Base-by-base conservation (phyloP, 495 filamentous ascomycete genomes). In the Xylaria longipes region DNA sequence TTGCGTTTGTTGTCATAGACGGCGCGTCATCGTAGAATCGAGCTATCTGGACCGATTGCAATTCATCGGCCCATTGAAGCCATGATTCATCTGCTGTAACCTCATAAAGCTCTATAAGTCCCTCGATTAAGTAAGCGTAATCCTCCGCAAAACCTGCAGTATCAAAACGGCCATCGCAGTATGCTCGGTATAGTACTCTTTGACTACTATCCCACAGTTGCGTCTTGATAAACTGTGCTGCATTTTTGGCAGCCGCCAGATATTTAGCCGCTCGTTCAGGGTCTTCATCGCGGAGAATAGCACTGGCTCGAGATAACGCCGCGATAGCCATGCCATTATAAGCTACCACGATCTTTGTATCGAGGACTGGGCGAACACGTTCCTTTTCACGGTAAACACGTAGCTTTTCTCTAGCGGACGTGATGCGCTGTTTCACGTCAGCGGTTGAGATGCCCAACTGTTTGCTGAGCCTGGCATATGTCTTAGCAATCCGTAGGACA, bases 251-350 rank as follows among this genome's bases (percentile, higher is more conserved):
- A 31, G 88, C 87, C 17, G 84, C 78, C 14, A 88, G 81, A 73
- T 91, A 97, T 52, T 41, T 73, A 52, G 57, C 60, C 0, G 90
- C 83, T 70, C 86, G 88, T 31, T 82, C 84, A 39, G 84, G 79
- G 66, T 93, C 89, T 39, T 91, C 85, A 27, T 85, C 81, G 45
- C 85, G 82, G 29, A 98, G 83, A 0, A 90, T 86, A n/a, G 89
- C 84, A 64, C 88, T 89, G 22, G 92, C 89, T 74, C 94, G 88
- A 27, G 93, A 90, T 22, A 99, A 83, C 1, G 92, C 93, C 33
- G 90, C 90, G 68, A 99, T 95, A 0, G 94, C 94, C 71, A 98
- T 88, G 43, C 97, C 96, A 73, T 98, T 98, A 90, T 93, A 95
- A 11, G 87, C 86, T 0, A 91, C 89, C 15, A 99, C 90, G 66